These are phyloP conservation scores for Claviceps pusilla DNA, from an alignment of 2,329 filamentous ascomycete species.

Conservation along the genomic window DNA sequence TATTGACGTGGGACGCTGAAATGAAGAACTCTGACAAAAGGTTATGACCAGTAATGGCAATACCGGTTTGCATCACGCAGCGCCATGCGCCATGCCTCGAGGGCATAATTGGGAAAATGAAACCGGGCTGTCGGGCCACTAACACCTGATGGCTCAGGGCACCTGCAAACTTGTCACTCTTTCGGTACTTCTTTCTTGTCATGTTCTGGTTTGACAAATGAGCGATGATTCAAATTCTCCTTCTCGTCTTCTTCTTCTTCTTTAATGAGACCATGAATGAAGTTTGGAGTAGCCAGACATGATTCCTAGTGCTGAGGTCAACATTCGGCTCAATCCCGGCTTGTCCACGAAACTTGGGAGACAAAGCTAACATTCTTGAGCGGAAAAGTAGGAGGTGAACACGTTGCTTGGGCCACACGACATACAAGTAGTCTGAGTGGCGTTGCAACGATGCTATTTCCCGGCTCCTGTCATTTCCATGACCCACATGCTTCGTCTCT, in stretches of 20 bases:
- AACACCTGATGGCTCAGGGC: neutral
- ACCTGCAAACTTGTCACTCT: neutral
- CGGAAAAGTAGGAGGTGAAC: slow-evolving; percentile 3
- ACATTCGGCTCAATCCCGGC: neutral
- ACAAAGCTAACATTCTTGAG: slow-evolving; percentile 5
- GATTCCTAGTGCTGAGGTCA: slow-evolving; percentile 1
- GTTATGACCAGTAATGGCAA: slow-evolving; percentile 7
- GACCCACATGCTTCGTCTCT: no score
- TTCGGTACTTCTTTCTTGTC: neutral
- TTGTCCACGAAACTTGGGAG: slow-evolving; percentile 2
- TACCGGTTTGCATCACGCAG: slow-evolving; percentile 1
- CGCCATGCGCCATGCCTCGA: neutral
- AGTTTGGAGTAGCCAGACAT: slow-evolving; percentile 1
- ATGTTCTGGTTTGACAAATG: slow-evolving; percentile 7
- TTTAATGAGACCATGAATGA: slow-evolving; percentile 19
- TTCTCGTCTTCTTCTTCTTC: slow-evolving; percentile 1
- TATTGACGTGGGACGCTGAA: slow-evolving; percentile 2
- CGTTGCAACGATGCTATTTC: neutral
- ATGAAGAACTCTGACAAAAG: neutral
- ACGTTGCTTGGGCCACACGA: slow-evolving; percentile 1
- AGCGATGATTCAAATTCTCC: slow-evolving; percentile 17
- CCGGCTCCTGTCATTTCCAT: neutral
- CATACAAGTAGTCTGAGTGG: neutral
- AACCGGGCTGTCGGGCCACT: neutral
- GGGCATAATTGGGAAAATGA: neutral